These are phyloP conservation scores for Buddleja alternifolia DNA, from an alignment of 257 asterid species.

Conservation along the genomic window DNA sequence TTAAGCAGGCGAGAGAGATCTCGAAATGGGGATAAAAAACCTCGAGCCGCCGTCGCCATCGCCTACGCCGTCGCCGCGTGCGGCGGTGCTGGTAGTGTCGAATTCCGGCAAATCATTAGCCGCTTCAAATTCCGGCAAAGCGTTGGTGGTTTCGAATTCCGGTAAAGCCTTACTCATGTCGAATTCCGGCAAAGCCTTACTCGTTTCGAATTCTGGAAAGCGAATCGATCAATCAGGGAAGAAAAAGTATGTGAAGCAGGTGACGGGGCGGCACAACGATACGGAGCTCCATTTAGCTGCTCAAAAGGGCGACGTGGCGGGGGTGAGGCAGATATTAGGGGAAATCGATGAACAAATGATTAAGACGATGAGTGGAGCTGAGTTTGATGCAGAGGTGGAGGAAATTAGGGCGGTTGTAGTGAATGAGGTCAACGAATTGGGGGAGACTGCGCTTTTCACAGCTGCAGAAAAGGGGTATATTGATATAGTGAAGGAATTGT, in stretches of 20 bases:
- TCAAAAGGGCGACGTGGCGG: slow-evolving; percentile 71
- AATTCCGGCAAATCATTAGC: slow-evolving; percentile 54
- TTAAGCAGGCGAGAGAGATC: slow-evolving; percentile 49
- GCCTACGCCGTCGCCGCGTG: slow-evolving; percentile 62
- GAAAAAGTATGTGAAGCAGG: slow-evolving; percentile 90
- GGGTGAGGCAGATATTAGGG: slow-evolving; percentile 66
- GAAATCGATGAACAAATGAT: slow-evolving; percentile 74
- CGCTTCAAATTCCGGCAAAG: slow-evolving; percentile 62
- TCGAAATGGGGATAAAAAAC: slow-evolving; percentile 46
- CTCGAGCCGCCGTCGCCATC: slow-evolving; percentile 45
- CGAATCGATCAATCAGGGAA: slow-evolving; percentile 53
- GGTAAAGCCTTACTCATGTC: slow-evolving; percentile 63
- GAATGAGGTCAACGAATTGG: slow-evolving; percentile 64
- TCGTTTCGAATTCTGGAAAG: slow-evolving; percentile 54
- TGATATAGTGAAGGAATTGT: slow-evolving; percentile 51
- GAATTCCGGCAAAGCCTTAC: slow-evolving; percentile 56
- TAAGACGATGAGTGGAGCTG: slow-evolving; percentile 52
- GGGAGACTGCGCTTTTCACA: slow-evolving; percentile 58
- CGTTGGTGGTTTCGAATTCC: slow-evolving; percentile 66
- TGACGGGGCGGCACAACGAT: slow-evolving; percentile 86
- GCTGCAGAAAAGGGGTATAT: slow-evolving; percentile 57
- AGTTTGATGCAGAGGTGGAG: slow-evolving; percentile 59
- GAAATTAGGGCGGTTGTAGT: slow-evolving; percentile 62
- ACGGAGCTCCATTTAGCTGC: slow-evolving; percentile 92
- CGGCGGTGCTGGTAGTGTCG: slow-evolving; percentile 62